These are phyloP conservation scores for Fraxinus sp. DNA, from an alignment of 305 asterid species.

Conservation along the genomic window DNA sequence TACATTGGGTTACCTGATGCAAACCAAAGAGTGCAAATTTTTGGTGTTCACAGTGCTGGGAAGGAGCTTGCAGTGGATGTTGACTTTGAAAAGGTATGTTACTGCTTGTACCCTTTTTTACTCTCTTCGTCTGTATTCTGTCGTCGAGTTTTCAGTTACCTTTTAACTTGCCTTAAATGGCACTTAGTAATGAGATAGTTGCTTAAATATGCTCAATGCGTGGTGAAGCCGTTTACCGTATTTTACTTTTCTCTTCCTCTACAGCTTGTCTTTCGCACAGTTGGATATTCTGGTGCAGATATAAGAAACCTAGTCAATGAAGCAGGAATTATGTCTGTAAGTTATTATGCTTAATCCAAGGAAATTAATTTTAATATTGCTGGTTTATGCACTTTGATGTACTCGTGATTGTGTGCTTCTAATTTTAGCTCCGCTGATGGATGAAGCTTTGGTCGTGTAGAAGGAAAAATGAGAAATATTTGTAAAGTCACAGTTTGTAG, in stretches of 20 bases:
- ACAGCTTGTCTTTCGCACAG: conserved; percentile 98
- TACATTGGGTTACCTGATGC: conserved; percentile 96
- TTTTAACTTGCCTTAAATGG: conserved; percentile 3
- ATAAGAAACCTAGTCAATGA: conserved; percentile 93
- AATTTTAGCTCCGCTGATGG: conserved; percentile 8
- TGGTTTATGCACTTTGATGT: conserved; percentile 8
- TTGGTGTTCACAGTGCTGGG: conserved; percentile 96
- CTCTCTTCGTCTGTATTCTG: conserved; percentile 19
- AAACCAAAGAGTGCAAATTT: conserved; percentile 90
- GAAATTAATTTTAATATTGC: conserved; percentile 8
- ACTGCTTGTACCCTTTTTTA: conserved; percentile 11
- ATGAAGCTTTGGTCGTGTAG: neutral
- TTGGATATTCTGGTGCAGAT: conserved; percentile 98
- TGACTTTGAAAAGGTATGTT: conserved; percentile 74
- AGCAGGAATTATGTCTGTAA: conserved; percentile 98
- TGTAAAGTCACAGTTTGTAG: neutral
- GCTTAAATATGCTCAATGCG: neutral
- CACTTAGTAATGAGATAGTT: conserved; percentile 7
- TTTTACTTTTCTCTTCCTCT: conserved; percentile 32
- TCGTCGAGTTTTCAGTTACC: conserved; percentile 18
- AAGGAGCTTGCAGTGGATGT: conserved; percentile 82
- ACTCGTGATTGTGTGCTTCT: conserved; percentile 15
- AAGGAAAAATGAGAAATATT: conserved; percentile 8
- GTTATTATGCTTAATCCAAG: conserved; percentile 36
- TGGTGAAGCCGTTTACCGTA: conserved; percentile 5